Conservation (phyloP, 2,329 filamentous ascomycete genomes). For the Phaeosphaeriaceae sp. region DNA sequence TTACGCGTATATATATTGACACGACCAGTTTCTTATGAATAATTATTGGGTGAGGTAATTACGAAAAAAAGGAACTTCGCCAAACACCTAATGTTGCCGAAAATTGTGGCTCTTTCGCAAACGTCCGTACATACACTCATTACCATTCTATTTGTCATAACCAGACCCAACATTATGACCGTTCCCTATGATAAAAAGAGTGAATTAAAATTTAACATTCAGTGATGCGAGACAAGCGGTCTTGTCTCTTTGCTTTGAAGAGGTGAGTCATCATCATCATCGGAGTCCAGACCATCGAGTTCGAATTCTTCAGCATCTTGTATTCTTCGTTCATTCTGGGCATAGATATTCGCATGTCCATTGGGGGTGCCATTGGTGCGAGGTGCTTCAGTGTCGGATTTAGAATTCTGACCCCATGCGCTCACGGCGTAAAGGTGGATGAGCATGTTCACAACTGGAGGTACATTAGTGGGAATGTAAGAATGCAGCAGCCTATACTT, state of each 20-base stretch:
- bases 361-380: conserved; percentile 30
- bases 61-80: too few species aligned
- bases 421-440: conserved; percentile 80
- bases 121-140: background rate
- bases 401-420: conserved; percentile 52
- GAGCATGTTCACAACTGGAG: conserved; percentile 77
- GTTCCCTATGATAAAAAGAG: background rate
- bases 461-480: conserved; percentile 14
- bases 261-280: conserved; percentile 71
- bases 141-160: too few species aligned
- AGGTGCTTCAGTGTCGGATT: conserved; percentile 45
- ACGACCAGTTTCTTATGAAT: too few species aligned
- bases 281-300: conserved; percentile 85
- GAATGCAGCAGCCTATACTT: conserved; percentile 45
- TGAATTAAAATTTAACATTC: background rate
- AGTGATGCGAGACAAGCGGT: conserved; percentile 21
- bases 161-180: background rate
- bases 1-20: too few species aligned
- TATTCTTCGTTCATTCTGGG: conserved; percentile 63
- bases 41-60: too few species aligned
- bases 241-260: conserved; percentile 34
- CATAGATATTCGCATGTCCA: conserved; percentile 33
- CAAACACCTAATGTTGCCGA: too few species aligned
- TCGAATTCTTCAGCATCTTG: conserved; percentile 92
- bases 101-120: too few species aligned